Conservation (phyloP, 2,329 filamentous ascomycete genomes). For the Fusarium lateritium region DNA sequence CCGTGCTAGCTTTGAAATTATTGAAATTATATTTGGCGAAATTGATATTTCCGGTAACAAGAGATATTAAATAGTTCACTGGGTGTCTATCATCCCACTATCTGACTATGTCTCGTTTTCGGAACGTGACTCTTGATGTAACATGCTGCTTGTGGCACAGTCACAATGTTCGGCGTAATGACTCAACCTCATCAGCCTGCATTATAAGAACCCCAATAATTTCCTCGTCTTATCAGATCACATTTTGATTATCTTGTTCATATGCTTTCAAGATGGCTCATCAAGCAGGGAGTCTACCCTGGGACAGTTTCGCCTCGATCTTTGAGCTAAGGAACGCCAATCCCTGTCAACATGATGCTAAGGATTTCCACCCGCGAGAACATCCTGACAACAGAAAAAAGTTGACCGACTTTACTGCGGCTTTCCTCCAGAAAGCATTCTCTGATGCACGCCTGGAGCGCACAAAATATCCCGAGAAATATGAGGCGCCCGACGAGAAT, state of each 20-base stretch:
- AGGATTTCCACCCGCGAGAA: conserved; percentile 22
- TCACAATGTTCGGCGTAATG: background rate
- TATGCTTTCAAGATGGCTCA: conserved; percentile 15
- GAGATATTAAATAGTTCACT: too few relatives aligned
- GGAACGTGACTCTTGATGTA: too few relatives aligned
- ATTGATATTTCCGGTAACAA: too few relatives aligned
- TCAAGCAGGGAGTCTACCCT: conserved; percentile 25
- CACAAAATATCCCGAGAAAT: background rate
- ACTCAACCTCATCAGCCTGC: background rate
- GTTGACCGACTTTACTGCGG: background rate
- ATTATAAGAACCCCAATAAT: background rate
- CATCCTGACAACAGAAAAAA: background rate
- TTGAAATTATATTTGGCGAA: too few relatives aligned
- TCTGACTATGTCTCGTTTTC: too few relatives aligned
- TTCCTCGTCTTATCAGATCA: too few relatives aligned
- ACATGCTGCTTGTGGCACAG: background rate
- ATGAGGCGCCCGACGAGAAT: background rate
- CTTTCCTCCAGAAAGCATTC: background rate
- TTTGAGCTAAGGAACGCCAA: conserved; percentile 23
- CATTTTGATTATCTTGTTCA: background rate
- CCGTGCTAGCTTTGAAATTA: too few relatives aligned
- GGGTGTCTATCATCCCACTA: too few relatives aligned
- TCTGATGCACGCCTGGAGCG: background rate
- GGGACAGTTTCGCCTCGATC: conserved; percentile 21
- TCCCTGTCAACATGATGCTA: conserved; percentile 16